Conservation (phyloP, 2,329 filamentous ascomycete species). For the Fusarium phyllophilum region DNA sequence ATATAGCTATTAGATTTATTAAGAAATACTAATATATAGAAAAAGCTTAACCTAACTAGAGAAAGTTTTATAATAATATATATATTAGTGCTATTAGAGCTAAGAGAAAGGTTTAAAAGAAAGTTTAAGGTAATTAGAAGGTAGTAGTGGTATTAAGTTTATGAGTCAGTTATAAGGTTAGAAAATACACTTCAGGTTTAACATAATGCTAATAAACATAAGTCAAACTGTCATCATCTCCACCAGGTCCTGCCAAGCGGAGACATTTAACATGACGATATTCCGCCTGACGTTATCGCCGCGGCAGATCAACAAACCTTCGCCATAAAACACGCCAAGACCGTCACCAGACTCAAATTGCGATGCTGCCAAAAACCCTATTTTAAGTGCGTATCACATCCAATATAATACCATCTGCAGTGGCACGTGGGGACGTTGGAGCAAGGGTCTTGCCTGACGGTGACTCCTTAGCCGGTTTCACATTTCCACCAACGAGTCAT, state of each 20-base stretch:
- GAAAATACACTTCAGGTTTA: too few species aligned
- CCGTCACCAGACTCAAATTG: neutral
- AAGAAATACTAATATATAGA: too few species aligned
- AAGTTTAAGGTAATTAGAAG: too few species aligned
- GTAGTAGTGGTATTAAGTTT: too few species aligned
- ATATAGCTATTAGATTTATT: too few species aligned
- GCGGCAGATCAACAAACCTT: neutral
- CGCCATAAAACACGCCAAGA: neutral
- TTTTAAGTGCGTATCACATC: neutral
- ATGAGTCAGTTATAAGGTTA: too few species aligned
- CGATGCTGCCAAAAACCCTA: neutral
- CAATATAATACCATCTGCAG: neutral
- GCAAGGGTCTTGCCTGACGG: slow-evolving; percentile 6
- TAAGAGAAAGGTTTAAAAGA: too few species aligned
- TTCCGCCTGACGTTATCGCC: neutral
- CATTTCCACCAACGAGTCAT: neutral
- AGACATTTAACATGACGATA: neutral
- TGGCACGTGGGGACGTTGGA: neutral
- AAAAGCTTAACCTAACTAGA: too few species aligned
- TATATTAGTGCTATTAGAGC: too few species aligned
- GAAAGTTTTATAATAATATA: too few species aligned
- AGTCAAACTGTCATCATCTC: neutral
- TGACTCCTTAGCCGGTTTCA: slow-evolving; percentile 17
- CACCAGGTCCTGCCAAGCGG: neutral
- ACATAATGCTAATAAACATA: neutral